Evolutionary conservation across 1,284 basidiomycete genomes (phyloP).

Genomic region (Ceratobasidium sp.): DNA sequence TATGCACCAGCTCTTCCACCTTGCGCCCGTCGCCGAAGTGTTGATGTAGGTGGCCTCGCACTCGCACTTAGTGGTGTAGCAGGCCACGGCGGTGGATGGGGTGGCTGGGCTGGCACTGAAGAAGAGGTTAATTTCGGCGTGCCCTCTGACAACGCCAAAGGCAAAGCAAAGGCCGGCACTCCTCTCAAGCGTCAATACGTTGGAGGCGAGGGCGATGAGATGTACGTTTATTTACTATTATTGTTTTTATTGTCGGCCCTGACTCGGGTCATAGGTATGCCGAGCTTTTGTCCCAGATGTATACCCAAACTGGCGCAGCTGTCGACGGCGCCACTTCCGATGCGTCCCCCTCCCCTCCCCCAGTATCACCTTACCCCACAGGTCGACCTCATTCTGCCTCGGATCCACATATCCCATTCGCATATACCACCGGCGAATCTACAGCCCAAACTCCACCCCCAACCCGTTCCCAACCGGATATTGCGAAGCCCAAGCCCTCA

Average conservation of each 20-base stretch:
- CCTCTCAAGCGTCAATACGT: neutral
- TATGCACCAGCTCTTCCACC: constrained; percentile 42
- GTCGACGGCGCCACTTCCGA: constrained; percentile 64
- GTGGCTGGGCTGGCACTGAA: constrained; percentile 67
- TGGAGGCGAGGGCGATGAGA: neutral
- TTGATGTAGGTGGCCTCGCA: constrained; percentile 85
- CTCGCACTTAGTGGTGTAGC: constrained; percentile 71
- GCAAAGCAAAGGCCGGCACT: constrained; percentile 7
- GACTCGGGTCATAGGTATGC: constrained; percentile 62
- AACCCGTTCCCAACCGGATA: constrained; percentile 50
- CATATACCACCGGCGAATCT: constrained; percentile 54
- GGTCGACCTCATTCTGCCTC: constrained; percentile 23
- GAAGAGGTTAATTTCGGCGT: constrained; percentile 58
- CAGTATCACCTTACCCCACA: neutral
- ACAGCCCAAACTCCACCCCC: constrained; percentile 18
- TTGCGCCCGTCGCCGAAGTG: constrained; percentile 68
- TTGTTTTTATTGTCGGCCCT: constrained; percentile 1
- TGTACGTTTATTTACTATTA: constrained; percentile 22
- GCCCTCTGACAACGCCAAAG: constrained; percentile 39
- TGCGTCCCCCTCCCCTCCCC: constrained; percentile 43
- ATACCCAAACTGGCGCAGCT: constrained; percentile 75
- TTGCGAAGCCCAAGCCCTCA: constrained; percentile 48
- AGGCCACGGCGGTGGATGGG: constrained; percentile 68
- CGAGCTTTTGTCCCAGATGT: constrained; percentile 84
- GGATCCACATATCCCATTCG: constrained; percentile 56